phyloP scores from a whole-genome alignment of 2,329 filamentous ascomycete species.

The Dryadomyces sulphureus region DNA sequence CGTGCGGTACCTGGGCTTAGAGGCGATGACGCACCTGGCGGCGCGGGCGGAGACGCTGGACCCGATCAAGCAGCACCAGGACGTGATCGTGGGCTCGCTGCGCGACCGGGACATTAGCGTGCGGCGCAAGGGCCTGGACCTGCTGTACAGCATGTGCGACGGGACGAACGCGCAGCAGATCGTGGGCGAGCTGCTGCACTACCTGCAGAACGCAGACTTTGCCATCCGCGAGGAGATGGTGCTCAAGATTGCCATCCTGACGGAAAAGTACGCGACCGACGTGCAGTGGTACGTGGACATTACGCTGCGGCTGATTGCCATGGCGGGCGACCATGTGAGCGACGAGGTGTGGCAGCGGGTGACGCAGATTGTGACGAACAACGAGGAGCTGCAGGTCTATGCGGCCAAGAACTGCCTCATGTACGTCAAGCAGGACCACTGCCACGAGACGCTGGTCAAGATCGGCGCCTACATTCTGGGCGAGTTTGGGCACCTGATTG shows the following conservation, averaged over 20 bases:
- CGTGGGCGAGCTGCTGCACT: conserved; percentile 83
- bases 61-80: conserved; percentile 95
- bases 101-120: conserved; percentile 96
- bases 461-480: conserved; percentile 93
- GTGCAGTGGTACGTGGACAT: conserved; percentile 99
- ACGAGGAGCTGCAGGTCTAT: conserved; percentile 94
- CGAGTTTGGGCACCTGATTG: conserved; percentile 93
- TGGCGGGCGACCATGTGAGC: conserved; percentile 96
- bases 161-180: conserved; percentile 86
- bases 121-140: conserved; percentile 81
- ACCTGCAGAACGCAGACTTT: conserved; percentile 92
- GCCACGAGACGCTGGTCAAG: conserved; percentile 94
- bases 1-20: conserved; percentile 85
- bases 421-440: conserved; percentile 84
- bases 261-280: conserved; percentile 96
- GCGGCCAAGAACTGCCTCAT: conserved; percentile 85
- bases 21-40: conserved; percentile 96
- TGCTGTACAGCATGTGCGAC: conserved; percentile 99
- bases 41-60: conserved; percentile 87
- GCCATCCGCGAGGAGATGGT: conserved; percentile 99
- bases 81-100: conserved; percentile 85
- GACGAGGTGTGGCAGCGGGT: conserved; percentile 99
- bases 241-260: conserved; percentile 93
- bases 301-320: conserved; percentile 80
- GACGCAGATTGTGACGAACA: conserved; percentile 98